Evolutionary conservation across 2,329 filamentous ascomycete genomes (phyloP).

Genomic region (Aureobasidium leucospermi): DNA sequence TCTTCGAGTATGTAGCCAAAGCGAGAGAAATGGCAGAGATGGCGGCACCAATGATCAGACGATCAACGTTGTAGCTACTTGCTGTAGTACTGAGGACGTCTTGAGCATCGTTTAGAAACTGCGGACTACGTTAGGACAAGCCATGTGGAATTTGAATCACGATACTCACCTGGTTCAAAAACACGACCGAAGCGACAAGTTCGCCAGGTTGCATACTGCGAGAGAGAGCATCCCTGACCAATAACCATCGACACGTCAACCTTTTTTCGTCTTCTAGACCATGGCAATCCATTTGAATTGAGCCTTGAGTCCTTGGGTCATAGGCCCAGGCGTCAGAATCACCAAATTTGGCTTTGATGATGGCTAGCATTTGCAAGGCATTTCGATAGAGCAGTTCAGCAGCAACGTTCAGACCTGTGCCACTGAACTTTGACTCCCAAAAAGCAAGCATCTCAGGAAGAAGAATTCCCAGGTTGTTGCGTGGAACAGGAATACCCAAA

Average conservation of each 20-base stretch:
- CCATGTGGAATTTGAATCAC: neutral
- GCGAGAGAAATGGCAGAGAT: conserved; percentile 37
- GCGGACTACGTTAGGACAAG: neutral
- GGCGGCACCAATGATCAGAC: conserved; percentile 45
- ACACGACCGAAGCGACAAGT: neutral
- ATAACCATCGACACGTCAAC: conserved; percentile 64
- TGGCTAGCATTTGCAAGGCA: conserved; percentile 68
- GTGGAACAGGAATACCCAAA: conserved; percentile 77
- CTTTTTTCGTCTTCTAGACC: conserved; percentile 17
- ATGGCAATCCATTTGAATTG: conserved; percentile 18
- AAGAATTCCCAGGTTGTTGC: conserved; percentile 84
- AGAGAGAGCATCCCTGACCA: neutral
- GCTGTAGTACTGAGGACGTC: conserved; percentile 78
- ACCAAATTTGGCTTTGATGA: conserved; percentile 67
- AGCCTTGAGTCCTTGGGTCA: neutral
- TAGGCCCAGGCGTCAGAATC: conserved; percentile 21
- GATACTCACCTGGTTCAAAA: neutral
- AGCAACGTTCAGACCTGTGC: conserved; percentile 28
- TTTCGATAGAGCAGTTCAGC: conserved; percentile 69
- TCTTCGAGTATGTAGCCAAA: conserved; percentile 29
- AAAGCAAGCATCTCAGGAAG: conserved; percentile 71
- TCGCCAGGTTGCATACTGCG: neutral
- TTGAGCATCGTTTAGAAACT: conserved; percentile 68
- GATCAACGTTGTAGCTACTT: conserved; percentile 77
- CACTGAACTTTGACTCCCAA: conserved; percentile 46